These are phyloP conservation scores for Pisolithus thermaeus DNA, from an alignment of 1,284 basidiomycete genomes.

Conservation along the genomic window DNA sequence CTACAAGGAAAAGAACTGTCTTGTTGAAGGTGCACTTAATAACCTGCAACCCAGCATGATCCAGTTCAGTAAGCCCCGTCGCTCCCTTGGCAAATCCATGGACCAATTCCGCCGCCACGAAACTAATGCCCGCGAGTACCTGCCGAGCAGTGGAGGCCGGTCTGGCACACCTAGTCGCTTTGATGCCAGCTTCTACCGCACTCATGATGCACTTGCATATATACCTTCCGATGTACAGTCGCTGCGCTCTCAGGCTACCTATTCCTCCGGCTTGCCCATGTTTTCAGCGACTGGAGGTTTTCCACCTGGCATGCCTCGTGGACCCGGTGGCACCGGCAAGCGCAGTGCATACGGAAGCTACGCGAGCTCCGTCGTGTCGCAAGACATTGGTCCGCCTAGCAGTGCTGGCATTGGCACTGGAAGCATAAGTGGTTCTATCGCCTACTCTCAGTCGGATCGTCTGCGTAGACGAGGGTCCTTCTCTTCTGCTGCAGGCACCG, in stretches of 20 bases:
- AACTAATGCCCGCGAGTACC: constrained; percentile 73
- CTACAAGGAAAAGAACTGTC: constrained; percentile 92
- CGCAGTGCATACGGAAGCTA: constrained; percentile 79
- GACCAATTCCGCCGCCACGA: constrained; percentile 90
- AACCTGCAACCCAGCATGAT: constrained; percentile 99
- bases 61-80: constrained; percentile 94
- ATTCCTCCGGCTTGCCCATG: constrained; percentile 84
- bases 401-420: constrained; percentile 42
- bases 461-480: constrained; percentile 66
- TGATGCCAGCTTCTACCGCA: constrained; percentile 91
- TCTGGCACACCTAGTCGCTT: constrained; percentile 88
- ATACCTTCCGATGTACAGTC: constrained; percentile 95
- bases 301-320: constrained; percentile 55
- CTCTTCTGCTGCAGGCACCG: constrained; percentile 67
- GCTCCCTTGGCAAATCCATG: constrained; percentile 79
- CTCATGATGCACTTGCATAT: constrained; percentile 90
- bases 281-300: constrained; percentile 70
- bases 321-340: constrained; percentile 47
- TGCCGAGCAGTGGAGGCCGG: constrained; percentile 37
- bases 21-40: constrained; percentile 95
- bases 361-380: constrained; percentile 87
- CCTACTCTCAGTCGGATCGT: constrained; percentile 78
- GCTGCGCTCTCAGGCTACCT: constrained; percentile 89
- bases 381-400: constrained; percentile 66
- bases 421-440: constrained; percentile 44